Conservation (phyloP, 2,329 filamentous ascomycete species). For the Diaporthe citriasiana region DNA sequence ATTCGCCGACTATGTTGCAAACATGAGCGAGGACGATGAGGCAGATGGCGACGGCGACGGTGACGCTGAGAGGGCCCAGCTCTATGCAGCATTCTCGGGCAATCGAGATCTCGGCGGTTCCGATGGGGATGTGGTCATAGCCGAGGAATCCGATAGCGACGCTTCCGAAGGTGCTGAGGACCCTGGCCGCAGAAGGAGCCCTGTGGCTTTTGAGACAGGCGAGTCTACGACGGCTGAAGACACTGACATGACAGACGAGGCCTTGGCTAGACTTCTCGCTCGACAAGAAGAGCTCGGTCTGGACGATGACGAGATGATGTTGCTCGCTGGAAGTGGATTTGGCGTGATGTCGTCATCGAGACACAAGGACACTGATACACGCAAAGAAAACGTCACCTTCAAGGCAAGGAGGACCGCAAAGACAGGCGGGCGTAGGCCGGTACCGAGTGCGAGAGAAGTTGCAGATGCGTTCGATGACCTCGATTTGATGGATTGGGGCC, state of each 20-base stretch:
- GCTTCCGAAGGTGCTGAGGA: constrained; percentile 54
- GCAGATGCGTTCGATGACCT: constrained; percentile 75
- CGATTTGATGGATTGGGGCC: constrained; percentile 87
- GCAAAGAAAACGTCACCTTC: neutral
- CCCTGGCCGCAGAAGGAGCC: constrained; percentile 50
- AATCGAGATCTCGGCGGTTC: constrained; percentile 60
- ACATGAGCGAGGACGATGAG: constrained; percentile 65
- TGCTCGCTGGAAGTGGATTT: constrained; percentile 60
- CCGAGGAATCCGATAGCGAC: constrained; percentile 57
- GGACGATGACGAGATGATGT: constrained; percentile 68
- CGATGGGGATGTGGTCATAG: constrained; percentile 56
- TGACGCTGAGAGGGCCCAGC: constrained; percentile 46
- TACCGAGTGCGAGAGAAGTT: constrained; percentile 57
- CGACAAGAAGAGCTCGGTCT: constrained; percentile 76
- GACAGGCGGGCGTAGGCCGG: constrained; percentile 2
- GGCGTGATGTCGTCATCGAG: constrained; percentile 29
- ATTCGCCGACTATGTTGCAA: constrained; percentile 79
- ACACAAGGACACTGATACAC: neutral
- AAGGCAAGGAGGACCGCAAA: constrained; percentile 1
- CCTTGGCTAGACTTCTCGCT: constrained; percentile 71
- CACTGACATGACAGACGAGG: constrained; percentile 69
- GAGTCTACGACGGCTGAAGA: constrained; percentile 55
- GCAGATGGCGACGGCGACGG: constrained; percentile 46
- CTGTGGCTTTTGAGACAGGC: constrained; percentile 46
- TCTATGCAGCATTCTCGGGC: constrained; percentile 47